Conservation (phyloP, 129 eudicot species). For the Lonicera japonica region DNA sequence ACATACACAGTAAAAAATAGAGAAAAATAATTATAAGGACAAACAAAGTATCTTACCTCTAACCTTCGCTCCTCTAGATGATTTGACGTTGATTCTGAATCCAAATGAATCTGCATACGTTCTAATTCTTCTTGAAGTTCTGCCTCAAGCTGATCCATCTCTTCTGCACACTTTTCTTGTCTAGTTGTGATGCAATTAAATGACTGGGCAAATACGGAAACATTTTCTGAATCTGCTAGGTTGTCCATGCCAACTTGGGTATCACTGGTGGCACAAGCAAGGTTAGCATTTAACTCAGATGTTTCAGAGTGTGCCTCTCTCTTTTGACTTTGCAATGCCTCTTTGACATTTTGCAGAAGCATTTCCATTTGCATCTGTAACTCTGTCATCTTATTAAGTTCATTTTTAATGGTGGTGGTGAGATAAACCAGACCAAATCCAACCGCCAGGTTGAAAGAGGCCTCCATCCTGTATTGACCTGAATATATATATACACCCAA, state of each 20-base stretch:
- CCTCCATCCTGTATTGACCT: constrained; percentile 22
- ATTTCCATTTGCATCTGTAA: constrained; percentile 28
- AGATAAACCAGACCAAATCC: constrained; percentile 45
- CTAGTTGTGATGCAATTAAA: background rate
- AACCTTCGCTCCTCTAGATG: constrained; percentile 3
- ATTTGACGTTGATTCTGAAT: constrained; percentile 11
- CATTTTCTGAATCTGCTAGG: constrained; percentile 12
- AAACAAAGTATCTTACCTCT: constrained; percentile 12
- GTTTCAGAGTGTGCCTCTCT: background rate
- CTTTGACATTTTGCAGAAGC: constrained; percentile 21
- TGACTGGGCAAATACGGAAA: constrained; percentile 4
- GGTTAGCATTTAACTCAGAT: background rate
- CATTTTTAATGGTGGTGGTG: constrained; percentile 24
- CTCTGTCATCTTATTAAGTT: constrained; percentile 25
- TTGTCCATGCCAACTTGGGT: background rate
- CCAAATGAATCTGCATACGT: constrained; percentile 26
- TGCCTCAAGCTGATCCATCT: constrained; percentile 41
- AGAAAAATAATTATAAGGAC: no score
- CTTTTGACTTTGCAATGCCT: constrained; percentile 5
- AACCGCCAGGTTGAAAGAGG: constrained; percentile 31
- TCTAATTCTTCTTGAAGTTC: constrained; percentile 40
- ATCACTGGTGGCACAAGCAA: background rate
- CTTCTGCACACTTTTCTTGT: constrained; percentile 7
- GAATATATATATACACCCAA: background rate
- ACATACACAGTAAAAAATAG: no score